Conservation (phyloP, 2,329 filamentous ascomycete species). For the Pezicula carpinea region DNA sequence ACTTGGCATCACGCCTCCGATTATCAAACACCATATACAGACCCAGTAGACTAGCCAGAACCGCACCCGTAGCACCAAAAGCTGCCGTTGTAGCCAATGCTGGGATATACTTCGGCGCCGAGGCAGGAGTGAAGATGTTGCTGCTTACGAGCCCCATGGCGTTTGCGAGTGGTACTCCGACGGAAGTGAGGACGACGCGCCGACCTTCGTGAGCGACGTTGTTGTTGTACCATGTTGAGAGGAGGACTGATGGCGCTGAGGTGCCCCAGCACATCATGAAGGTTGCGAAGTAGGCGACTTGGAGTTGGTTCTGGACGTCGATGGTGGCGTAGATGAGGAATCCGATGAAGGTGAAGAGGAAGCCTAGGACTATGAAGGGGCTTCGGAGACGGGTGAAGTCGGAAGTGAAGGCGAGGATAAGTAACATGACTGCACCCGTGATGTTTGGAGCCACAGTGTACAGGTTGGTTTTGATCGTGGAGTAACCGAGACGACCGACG, state of each 20-base stretch:
- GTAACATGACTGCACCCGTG: conserved; percentile 65
- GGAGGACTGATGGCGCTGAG: conserved; percentile 24
- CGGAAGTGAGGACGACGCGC: conserved; percentile 54
- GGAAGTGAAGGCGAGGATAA: conserved; percentile 67
- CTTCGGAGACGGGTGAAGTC: conserved; percentile 44
- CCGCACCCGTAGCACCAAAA: conserved; percentile 57
- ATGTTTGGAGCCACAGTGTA: conserved; percentile 80
- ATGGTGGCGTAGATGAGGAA: conserved; percentile 77
- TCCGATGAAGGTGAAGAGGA: conserved; percentile 68
- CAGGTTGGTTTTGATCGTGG: conserved; percentile 62
- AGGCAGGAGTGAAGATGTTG: conserved; percentile 62
- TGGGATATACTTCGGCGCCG: conserved; percentile 62
- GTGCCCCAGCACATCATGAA: conserved; percentile 61
- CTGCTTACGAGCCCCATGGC: conserved; percentile 64
- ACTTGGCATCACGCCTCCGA: conserved; percentile 18
- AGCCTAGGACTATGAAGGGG: conserved; percentile 70
- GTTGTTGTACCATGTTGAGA: conserved; percentile 49
- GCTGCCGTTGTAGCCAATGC: conserved; percentile 61
- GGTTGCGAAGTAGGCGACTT: conserved; percentile 58
- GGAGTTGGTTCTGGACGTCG: conserved; percentile 43
- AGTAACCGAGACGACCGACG: conserved; percentile 43
- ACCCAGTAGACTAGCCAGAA: conserved; percentile 51
- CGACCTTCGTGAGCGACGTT: conserved; percentile 61
- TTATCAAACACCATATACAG: conserved; percentile 57
- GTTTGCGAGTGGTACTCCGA: conserved; percentile 59